Conservation (phyloP, 805 yeast species). For the Schizosaccharomyces lindneri region DNA sequence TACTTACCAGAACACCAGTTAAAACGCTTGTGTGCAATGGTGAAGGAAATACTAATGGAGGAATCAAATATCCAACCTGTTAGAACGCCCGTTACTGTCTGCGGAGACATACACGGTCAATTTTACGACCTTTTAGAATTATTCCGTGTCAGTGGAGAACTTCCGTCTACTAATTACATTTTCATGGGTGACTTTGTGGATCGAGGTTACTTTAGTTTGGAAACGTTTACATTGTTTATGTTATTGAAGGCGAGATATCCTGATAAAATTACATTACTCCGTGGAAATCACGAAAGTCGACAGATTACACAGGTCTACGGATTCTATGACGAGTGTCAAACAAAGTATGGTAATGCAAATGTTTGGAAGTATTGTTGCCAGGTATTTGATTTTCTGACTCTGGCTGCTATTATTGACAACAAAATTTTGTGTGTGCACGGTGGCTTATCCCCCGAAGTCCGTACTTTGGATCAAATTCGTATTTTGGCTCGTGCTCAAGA, state of each 20-base stretch:
- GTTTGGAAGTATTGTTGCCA: constrained; percentile 89
- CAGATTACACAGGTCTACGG: constrained; percentile 98
- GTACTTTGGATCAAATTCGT: constrained; percentile 90
- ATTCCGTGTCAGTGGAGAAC: constrained; percentile 76
- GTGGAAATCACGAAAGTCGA: constrained; percentile 94
- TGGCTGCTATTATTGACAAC: constrained; percentile 92
- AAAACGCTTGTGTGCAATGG: constrained; percentile 89
- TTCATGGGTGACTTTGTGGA: constrained; percentile 93
- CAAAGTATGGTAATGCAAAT: constrained; percentile 77
- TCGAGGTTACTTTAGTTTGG: constrained; percentile 86
- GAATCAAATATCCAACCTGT: constrained; percentile 89
- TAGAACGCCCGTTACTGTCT: constrained; percentile 76
- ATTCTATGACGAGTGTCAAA: constrained; percentile 82
- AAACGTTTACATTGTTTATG: constrained; percentile 83
- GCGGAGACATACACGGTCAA: constrained; percentile 94
- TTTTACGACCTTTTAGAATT: constrained; percentile 82
- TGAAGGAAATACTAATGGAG: constrained; percentile 68
- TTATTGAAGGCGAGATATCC: constrained; percentile 70
- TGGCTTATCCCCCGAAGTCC: constrained; percentile 85
- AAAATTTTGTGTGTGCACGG: constrained; percentile 90
- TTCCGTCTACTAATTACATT: constrained; percentile 63
- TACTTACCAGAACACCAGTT: constrained; percentile 75
- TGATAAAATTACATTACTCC: constrained; percentile 58
- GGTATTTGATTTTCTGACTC: constrained; percentile 64
- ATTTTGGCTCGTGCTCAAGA: constrained; percentile 90